Evolutionary conservation across 2,329 filamentous ascomycete genomes (phyloP).

Genomic region (Capronia epimyces): DNA sequence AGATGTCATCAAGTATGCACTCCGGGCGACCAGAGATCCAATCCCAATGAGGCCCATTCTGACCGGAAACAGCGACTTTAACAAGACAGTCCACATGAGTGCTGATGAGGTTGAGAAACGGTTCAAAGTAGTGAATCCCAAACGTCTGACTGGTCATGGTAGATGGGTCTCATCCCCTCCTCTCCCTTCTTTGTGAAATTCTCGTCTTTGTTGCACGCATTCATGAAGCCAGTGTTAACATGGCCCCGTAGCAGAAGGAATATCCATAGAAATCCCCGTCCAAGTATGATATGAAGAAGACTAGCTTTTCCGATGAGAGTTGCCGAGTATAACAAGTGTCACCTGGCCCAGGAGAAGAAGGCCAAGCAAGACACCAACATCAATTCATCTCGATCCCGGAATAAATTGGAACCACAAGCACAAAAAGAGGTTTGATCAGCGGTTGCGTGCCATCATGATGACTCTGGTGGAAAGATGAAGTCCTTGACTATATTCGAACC

Average conservation of each 20-base stretch:
- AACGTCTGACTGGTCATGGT: constrained; percentile 54
- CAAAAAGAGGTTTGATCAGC: neutral
- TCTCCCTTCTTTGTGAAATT: neutral
- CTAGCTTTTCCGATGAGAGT: constrained; percentile 59
- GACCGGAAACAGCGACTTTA: constrained; percentile 52
- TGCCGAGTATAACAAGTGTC: constrained; percentile 58
- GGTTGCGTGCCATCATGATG: constrained; percentile 22
- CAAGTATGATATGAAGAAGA: constrained; percentile 54
- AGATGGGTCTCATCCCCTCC: too few relatives aligned
- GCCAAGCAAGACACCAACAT: constrained; percentile 53
- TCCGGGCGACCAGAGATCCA: neutral
- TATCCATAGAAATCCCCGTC: constrained; percentile 53
- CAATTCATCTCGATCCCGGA: constrained; percentile 54
- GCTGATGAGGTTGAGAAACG: constrained; percentile 55
- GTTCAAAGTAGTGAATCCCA: constrained; percentile 56
- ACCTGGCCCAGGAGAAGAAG: constrained; percentile 59
- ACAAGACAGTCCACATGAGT: constrained; percentile 62
- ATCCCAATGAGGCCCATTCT: constrained; percentile 34
- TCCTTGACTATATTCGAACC: constrained; percentile 86
- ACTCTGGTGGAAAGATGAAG: constrained; percentile 60
- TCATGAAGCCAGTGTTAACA: neutral
- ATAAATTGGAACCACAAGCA: constrained; percentile 49
- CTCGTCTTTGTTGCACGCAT: neutral
- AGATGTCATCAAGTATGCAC: constrained; percentile 45
- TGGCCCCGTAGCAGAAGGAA: constrained; percentile 50